Base-by-base conservation (phyloP, 1,284 basidiomycete genomes). In the Volvariella volvacea region DNA sequence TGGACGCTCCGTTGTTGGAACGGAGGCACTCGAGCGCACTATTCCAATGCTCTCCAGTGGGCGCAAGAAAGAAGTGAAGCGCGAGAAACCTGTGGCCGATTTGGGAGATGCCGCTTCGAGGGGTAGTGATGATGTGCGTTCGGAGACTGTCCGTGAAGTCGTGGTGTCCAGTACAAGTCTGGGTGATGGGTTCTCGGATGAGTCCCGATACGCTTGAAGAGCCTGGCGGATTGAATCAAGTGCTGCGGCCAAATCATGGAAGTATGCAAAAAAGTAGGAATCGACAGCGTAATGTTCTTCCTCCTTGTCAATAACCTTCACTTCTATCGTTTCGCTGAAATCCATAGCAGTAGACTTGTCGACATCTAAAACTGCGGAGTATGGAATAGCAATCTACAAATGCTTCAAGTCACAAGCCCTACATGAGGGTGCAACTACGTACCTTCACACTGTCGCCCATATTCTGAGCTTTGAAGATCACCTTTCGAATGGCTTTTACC, bases 391-490 rank as follows among this genome's bases (percentile, higher is more conserved):
- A 59, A 98, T 92, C 89, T 92, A 21, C 22, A 20, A 14, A 16
- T 8, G 28, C n/a, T 22, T 46, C 4, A 41, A 34, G 10, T 37
- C 15, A n/a, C 8, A 17, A n/a, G 20, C 28, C 3, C 15, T 17
- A 25, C 17, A 37, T 39, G 33, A 22, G 22, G 34, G 14, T 15
- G 19, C 21, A 15, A 15, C 19, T 17, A 57, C 63, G 33, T 50
- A 87, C 88, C 74, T 95, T 94, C 51, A 98, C 90, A 54, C 81
- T 90, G 54, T 97, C 92, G 0, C 94, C 94, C 71, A 88, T 87
- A 58, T 98, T 96, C 68, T 97, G 94, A 3, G 87, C 86, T 57
- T 92, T 92, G 68, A 97, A 92, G 48, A 96, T 92, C 25, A 88
- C 86, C 63, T 89, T 94, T 47, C 84, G 79, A 47, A 99, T 83